Evolutionary conservation across 768 basidiomycete species (phyloP).

Genomic region (Termitomyces sp.): DNA sequence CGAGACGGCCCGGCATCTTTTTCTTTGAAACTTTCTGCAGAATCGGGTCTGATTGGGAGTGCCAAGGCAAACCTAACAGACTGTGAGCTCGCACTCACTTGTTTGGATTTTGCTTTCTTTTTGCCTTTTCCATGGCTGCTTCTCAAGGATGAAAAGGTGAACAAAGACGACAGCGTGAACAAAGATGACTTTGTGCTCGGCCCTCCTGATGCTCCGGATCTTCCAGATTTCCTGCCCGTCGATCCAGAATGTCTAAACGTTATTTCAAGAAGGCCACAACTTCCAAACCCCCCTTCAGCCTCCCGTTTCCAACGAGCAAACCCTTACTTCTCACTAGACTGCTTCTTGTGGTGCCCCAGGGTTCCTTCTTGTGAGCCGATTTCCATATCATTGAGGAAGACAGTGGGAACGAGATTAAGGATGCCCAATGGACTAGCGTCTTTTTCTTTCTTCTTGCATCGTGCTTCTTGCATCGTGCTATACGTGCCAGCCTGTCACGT

Average conservation of each 20-base stretch:
- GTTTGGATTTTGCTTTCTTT: conserved; percentile 23
- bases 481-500: conserved; percentile 18
- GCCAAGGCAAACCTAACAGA: conserved; percentile 32
- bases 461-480: conserved; percentile 5
- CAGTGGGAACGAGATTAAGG: conserved; percentile 18
- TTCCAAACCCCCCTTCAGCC: conserved; percentile 29
- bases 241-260: conserved; percentile 39
- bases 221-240: too few relatives aligned
- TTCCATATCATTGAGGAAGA: conserved; percentile 7
- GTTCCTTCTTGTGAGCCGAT: conserved; percentile 8
- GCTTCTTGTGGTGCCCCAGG: conserved; percentile 11
- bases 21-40: conserved; percentile 21
- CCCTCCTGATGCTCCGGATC: conserved; percentile 7
- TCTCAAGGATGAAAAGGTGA: conserved; percentile 17
- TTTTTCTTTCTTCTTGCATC: conserved; percentile 14
- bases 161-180: conserved; percentile 17
- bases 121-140: conserved; percentile 34
- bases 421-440: conserved; percentile 16
- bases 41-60: conserved; percentile 25
- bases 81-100: conserved; percentile 30
- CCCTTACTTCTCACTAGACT: conserved; percentile 31
- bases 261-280: conserved; percentile 33
- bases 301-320: conserved; percentile 44
- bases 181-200: conserved; percentile 25
- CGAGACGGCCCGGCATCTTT: conserved; percentile 14